Conservation (phyloP, 2,329 filamentous ascomycete genomes). For the Mariannaea sp. region DNA sequence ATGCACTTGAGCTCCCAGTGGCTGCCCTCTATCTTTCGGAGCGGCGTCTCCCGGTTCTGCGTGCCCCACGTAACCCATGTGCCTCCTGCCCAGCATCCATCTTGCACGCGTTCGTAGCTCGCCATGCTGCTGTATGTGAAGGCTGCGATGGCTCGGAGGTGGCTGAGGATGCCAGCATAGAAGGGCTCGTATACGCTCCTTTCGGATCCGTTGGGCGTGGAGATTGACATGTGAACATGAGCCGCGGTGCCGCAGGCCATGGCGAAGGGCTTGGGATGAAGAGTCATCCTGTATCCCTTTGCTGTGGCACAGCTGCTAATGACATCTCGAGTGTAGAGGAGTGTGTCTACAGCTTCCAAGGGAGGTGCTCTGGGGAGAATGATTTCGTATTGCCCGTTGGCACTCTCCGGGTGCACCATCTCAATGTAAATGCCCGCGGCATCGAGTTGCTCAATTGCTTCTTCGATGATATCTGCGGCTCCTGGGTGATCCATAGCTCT, state of each 20-base stretch:
- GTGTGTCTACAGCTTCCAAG: conserved; percentile 70
- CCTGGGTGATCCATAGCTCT: conserved; percentile 64
- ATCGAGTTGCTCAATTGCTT: conserved; percentile 66
- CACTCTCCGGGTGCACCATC: conserved; percentile 75
- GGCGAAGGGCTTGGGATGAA: conserved; percentile 72
- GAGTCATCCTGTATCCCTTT: conserved; percentile 68
- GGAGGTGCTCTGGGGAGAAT: conserved; percentile 67
- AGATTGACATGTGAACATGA: conserved; percentile 73
- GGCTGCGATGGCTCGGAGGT: conserved; percentile 69
- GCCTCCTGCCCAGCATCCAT: conserved; percentile 79
- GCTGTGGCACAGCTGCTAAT: conserved; percentile 67
- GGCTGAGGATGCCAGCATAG: conserved; percentile 71
- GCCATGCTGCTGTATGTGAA: conserved; percentile 68
- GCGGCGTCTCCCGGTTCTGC: conserved; percentile 76
- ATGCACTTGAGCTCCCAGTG: conserved; percentile 81
- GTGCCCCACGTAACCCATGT: conserved; percentile 81
- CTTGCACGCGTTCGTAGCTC: conserved; percentile 70
- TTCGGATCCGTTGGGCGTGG: conserved; percentile 48
- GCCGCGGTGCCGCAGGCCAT: conserved; percentile 65
- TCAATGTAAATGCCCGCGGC: conserved; percentile 68
- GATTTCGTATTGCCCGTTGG: conserved; percentile 78
- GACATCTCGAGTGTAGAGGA: conserved; percentile 73
- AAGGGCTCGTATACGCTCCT: conserved; percentile 63
- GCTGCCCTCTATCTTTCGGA: conserved; percentile 67
- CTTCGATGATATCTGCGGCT: conserved; percentile 63